Base-by-base conservation (phyloP, 768 basidiomycete species). In the Cantharellus cinnabarinus region DNA sequence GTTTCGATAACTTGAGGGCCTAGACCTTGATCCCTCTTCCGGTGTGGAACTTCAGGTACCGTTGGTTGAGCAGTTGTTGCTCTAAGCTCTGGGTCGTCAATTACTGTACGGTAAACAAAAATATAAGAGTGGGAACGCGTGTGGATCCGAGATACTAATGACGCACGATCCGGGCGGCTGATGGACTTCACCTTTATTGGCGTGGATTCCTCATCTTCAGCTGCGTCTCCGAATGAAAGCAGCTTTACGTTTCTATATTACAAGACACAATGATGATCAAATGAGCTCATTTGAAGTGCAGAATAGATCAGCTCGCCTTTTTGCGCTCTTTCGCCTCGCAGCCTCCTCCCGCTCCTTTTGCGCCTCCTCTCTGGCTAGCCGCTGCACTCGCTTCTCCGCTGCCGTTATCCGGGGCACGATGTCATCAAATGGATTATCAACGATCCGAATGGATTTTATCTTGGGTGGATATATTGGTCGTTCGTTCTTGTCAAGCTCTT, bases 301-400 rank as follows among this genome's bases (percentile, higher is more conserved):
- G 7, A 54, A 38, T 39, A 42, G 10, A 7, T 20, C 15, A 58
- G 69, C 81, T 62, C 61, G 91, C 93, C 95, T 98, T 65, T 91
- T 97, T 0, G 85, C 89, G 35, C 84, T 81, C 64, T 80, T 81
- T 60, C 80, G 75, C 42, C 80, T 76, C 61, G 77, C 75, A 41
- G 75, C 77, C 63, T 88, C 85, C 65, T 89, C 88, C n/a, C 85
- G 73, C 67, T 89, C 85, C 56, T 77, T 75, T 64, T 82, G 82
- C 1, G 78, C 81, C 62, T 80, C 76, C 66, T 89, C 82, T 44
- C 80, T 77, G 2, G 93, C 94, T 58, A 77, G 77, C 62, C 83
- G 83, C 67, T 99, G 95, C 0, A 75, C 82, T 44, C 82, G 78
- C 62, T 85, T 83, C 71, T 98, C 95, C 2, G 81, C 89, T 1